Conservation (phyloP, 768 basidiomycete genomes). For the Pilatotrama ljubarskyi region DNA sequence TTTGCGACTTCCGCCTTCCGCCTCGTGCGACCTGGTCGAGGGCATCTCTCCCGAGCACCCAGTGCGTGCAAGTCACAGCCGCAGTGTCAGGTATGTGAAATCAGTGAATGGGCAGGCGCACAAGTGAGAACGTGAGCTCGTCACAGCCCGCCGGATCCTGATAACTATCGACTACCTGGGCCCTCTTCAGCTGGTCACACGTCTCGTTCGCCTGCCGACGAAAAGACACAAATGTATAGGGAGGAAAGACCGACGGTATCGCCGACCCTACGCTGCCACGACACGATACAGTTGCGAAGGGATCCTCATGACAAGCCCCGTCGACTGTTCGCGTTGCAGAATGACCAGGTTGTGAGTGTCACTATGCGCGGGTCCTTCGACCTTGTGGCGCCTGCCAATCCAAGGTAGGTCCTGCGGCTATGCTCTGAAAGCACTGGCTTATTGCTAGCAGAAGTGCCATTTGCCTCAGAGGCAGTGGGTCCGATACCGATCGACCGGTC, state of each 20-base stretch:
- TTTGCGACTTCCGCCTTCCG: background rate
- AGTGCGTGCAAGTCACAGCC: background rate
- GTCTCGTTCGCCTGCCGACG: too few relatives aligned
- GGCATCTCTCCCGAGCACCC: background rate
- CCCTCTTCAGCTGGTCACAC: background rate
- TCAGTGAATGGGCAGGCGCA: background rate
- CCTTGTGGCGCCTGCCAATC: background rate
- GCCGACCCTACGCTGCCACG: too few relatives aligned
- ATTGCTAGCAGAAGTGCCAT: background rate
- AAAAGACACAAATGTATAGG: too few relatives aligned
- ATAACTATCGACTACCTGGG: too few relatives aligned
- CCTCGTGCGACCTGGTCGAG: too few relatives aligned
- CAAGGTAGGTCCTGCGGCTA: background rate
- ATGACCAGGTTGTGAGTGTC: slow-evolving; percentile 30
- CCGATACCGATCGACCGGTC: slow-evolving; percentile 22
- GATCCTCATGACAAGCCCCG: slow-evolving; percentile 42
- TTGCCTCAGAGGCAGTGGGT: background rate
- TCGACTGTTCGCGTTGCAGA: slow-evolving; percentile 32
- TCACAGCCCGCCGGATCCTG: too few relatives aligned
- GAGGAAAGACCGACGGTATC: background rate
- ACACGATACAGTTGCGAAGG: slow-evolving; percentile 9
- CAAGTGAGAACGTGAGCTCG: too few relatives aligned
- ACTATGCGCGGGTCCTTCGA: slow-evolving; percentile 44
- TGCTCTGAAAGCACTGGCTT: too few relatives aligned
- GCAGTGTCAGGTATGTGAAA: background rate